These are phyloP conservation scores for Picea mariana DNA, from an alignment of 83 land plant species.

Conservation along the genomic window DNA sequence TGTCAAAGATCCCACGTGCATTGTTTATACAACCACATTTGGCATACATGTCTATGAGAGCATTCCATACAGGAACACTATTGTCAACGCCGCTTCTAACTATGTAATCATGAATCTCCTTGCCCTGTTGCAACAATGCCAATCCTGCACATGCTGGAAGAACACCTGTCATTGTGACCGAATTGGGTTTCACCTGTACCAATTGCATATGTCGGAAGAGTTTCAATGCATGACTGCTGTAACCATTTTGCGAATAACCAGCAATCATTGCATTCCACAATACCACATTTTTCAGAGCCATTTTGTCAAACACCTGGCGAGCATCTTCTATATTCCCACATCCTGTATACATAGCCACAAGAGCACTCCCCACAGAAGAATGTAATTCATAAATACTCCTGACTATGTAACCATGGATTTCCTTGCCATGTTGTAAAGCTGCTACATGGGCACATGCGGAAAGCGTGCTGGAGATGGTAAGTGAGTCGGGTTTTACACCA, in stretches of 20 bases:
- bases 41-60: conserved; percentile 75
- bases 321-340: conserved; percentile 52
- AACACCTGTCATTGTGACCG: conserved; percentile 49
- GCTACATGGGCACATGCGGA: conserved; percentile 54
- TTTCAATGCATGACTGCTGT: conserved; percentile 34
- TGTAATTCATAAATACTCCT: conserved; percentile 49
- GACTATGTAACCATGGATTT: conserved; percentile 50
- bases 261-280: conserved; percentile 73
- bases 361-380: conserved; percentile 62
- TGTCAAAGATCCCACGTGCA: conserved; percentile 55
- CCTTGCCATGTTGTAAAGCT: conserved; percentile 35
- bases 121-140: conserved; percentile 32
- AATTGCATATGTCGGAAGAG: conserved; percentile 38
- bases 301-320: conserved; percentile 40
- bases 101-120: conserved; percentile 47
- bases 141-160: conserved; percentile 59
- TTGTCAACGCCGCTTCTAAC: conserved; percentile 37
- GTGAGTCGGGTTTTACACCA: conserved; percentile 40
- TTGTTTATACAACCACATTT: conserved; percentile 54
- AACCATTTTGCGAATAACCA: conserved; percentile 54
- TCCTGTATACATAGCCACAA: conserved; percentile 63
- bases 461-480: conserved; percentile 54
- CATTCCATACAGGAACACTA: conserved; percentile 51
- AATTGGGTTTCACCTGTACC: conserved; percentile 38
- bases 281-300: conserved; percentile 45